Evolutionary conservation across 2,329 filamentous ascomycete species (phyloP).

Genomic region (Sporothrix curviconia): DNA sequence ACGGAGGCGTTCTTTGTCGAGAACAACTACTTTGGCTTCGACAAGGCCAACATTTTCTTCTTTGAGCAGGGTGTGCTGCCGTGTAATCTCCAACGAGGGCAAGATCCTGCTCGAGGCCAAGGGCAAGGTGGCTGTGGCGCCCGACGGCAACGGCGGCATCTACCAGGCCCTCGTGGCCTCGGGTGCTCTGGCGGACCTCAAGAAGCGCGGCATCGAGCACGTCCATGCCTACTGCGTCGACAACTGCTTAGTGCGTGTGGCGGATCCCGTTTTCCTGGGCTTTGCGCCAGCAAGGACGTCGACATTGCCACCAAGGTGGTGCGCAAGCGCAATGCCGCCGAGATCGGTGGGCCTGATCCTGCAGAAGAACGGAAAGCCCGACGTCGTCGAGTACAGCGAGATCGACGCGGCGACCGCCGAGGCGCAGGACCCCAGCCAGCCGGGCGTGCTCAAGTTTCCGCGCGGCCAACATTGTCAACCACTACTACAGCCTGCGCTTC

Average conservation of each 20-base stretch:
- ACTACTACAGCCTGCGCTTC: conserved; percentile 96
- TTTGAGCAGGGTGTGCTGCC: conserved; percentile 97
- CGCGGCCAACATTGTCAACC: conserved; percentile 98
- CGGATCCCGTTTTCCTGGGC: conserved; percentile 90
- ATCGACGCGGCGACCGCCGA: conserved; percentile 86
- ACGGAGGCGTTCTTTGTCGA: conserved; percentile 92
- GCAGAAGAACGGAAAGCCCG: conserved; percentile 89
- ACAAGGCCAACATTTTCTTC: conserved; percentile 77
- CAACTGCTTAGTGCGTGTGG: conserved; percentile 99
- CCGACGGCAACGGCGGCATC: conserved; percentile 94
- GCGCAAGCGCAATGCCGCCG: conserved; percentile 91
- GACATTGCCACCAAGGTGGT: conserved; percentile 99
- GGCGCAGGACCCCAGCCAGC: conserved; percentile 75
- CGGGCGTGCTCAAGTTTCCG: conserved; percentile 86
- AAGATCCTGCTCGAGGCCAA: conserved; percentile 94
- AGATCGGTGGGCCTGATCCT: conserved; percentile 93
- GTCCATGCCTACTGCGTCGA: conserved; percentile 98
- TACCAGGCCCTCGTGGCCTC: conserved; percentile 84
- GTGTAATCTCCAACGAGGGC: conserved; percentile 93
- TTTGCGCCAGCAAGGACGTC: conserved; percentile 84
- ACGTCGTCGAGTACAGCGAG: conserved; percentile 98
- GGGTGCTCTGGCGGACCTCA: conserved; percentile 80
- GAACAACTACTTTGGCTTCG: conserved; percentile 84
- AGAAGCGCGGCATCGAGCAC: conserved; percentile 82
- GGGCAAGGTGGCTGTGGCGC: conserved; percentile 85